These are phyloP conservation scores for Tagetes patula DNA, from an alignment of 129 eudicot species.

Conservation along the genomic window DNA sequence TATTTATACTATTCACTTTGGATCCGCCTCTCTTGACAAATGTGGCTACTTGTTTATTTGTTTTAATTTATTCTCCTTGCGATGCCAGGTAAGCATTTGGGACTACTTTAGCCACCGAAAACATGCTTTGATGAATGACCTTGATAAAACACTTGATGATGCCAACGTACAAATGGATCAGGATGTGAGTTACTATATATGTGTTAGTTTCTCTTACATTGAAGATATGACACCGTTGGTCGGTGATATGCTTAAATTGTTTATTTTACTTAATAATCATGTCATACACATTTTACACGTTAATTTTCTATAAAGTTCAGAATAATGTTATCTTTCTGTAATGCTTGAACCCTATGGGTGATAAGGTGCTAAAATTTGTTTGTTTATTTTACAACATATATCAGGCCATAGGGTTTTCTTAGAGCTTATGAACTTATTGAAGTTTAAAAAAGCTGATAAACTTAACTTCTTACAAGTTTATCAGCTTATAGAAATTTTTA, in stretches of 20 bases:
- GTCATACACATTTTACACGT: neutral
- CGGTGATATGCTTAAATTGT: neutral
- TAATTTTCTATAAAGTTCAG: neutral
- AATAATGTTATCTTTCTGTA: neutral
- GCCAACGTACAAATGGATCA: slow-evolving; percentile 94
- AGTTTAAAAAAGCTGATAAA: neutral
- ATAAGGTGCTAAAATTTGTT: slow-evolving; percentile 18
- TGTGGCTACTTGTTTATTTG: slow-evolving; percentile 11
- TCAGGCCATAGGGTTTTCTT: neutral
- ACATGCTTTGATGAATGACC: slow-evolving; percentile 84
- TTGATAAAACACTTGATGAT: slow-evolving; percentile 90
- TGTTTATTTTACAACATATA: neutral
- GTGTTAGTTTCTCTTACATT: slow-evolving; percentile 9
- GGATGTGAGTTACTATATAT: slow-evolving; percentile 63
- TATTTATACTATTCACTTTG: neutral
- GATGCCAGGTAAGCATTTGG: slow-evolving; percentile 74
- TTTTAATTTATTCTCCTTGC: slow-evolving; percentile 16
- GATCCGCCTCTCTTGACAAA: slow-evolving; percentile 6
- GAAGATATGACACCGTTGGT: slow-evolving; percentile 9
- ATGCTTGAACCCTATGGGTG: slow-evolving; percentile 10
- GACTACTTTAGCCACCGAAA: slow-evolving; percentile 79
- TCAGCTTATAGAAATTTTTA: neutral
- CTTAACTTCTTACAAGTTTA: neutral
- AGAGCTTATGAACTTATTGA: neutral
- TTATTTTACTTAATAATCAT: neutral